These are phyloP conservation scores for Penicillium ochrochloron DNA, from an alignment of 495 filamentous ascomycete genomes.

Conservation along the genomic window DNA sequence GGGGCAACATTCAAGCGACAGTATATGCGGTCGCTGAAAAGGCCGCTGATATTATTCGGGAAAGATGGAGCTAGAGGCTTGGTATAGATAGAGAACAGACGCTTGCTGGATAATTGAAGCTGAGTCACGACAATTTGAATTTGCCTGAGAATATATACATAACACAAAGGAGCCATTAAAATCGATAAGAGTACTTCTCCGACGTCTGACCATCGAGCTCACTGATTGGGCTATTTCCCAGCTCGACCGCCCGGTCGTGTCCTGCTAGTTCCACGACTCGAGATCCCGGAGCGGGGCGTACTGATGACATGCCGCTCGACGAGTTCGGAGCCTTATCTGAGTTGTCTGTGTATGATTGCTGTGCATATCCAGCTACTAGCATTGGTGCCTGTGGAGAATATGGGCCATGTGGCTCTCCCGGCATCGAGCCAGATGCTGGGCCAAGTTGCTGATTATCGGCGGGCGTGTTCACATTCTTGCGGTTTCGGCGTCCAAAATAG, in stretches of 20 bases:
- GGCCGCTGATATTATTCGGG: constrained; percentile 55
- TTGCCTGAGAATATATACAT: not conserved
- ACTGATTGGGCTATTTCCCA: constrained; percentile 21
- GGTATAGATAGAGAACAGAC: not conserved
- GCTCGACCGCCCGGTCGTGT: constrained; percentile 11
- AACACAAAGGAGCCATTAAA: not conserved
- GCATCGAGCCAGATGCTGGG: not conserved
- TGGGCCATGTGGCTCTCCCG: not conserved
- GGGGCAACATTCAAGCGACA: constrained; percentile 50
- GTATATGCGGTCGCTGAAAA: constrained; percentile 61
- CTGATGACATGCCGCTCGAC: constrained; percentile 9
- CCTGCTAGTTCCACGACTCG: constrained; percentile 18
- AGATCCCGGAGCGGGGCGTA: constrained; percentile 23
- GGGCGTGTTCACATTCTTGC: not conserved
- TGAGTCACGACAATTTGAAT: not conserved
- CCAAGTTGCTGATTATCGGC: not conserved
- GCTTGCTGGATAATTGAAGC: not conserved
- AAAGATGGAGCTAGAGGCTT: not conserved
- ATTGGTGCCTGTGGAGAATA: not conserved
- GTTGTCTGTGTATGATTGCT: not conserved
- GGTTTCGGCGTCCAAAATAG: not conserved
- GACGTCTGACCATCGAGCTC: not conserved
- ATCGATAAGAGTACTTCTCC: constrained; percentile 4
- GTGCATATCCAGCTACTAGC: not conserved
- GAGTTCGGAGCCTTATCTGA: constrained; percentile 8